Evolutionary conservation across 2,329 filamentous ascomycete genomes (phyloP).

Genomic region (Colletotrichum graminicola): DNA sequence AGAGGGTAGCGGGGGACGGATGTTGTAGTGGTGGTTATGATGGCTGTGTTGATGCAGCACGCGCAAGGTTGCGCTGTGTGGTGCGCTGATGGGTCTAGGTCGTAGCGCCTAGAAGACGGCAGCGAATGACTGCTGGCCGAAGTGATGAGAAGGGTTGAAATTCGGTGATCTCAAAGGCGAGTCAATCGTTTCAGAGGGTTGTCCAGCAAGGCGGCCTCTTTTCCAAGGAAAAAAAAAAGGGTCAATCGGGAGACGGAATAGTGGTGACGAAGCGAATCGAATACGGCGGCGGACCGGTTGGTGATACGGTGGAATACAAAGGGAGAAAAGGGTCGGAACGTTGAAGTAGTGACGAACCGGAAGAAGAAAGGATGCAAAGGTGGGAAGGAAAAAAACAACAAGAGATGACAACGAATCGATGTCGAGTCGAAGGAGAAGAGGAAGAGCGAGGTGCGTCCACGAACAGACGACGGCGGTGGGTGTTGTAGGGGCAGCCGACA

Average conservation of each 20-base stretch:
- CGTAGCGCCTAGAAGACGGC: constrained; percentile 2
- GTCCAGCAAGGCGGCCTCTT: constrained; percentile 41
- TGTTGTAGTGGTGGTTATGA: constrained; percentile 18
- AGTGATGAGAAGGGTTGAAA: neutral
- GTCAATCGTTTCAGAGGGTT: constrained; percentile 38
- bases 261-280: constrained; percentile 28
- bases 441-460: constrained; percentile 11
- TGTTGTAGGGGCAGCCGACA: constrained; percentile 32
- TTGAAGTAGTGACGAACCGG: constrained; percentile 33
- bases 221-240: constrained; percentile 34
- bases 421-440: constrained; percentile 14
- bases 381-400: constrained; percentile 19
- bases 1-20: constrained; percentile 16
- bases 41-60: constrained; percentile 17
- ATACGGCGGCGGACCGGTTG: constrained; percentile 21
- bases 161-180: constrained; percentile 16
- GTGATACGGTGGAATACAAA: constrained; percentile 17
- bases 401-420: constrained; percentile 21
- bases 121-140: constrained; percentile 19
- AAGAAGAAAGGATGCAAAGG: constrained; percentile 30
- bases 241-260: constrained; percentile 20
- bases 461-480: constrained; percentile 2
- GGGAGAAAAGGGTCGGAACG: constrained; percentile 10
- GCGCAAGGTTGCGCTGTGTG: constrained; percentile 15
- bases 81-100: constrained; percentile 3